A percentile compares a stretch with the other conserved stretches of the same genome.
Conservation (phyloP, 2,329 filamentous ascomycete species). For the Aspergillus ochraceus region DNA sequence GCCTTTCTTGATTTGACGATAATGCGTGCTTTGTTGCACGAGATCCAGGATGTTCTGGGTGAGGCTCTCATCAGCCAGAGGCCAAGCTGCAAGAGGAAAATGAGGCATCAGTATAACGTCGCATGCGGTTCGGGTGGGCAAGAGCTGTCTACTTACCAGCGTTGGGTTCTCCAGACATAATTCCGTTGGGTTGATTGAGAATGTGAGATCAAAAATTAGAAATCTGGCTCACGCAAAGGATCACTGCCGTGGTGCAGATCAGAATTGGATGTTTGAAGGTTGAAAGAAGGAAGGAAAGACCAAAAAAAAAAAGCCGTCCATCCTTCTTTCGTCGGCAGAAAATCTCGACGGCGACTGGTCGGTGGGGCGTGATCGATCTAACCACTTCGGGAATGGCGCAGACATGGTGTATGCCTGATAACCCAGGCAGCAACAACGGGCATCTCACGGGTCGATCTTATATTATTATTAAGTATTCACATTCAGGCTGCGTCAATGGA, state of each 20-base stretch:
- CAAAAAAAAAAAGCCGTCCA: neutral
- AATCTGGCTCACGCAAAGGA: slow-evolving; percentile 40
- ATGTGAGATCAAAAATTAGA: slow-evolving; percentile 22
- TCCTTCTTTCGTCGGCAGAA: neutral
- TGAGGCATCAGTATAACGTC: slow-evolving; percentile 9
- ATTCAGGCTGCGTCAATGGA: no score
- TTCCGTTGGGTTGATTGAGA: slow-evolving; percentile 16
- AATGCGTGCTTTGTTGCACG: slow-evolving; percentile 66
- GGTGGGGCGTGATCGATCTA: neutral
- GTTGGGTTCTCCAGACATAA: slow-evolving; percentile 34
- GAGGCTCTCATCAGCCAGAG: slow-evolving; percentile 70
- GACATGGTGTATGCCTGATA: neutral
- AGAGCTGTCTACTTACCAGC: slow-evolving; percentile 23
- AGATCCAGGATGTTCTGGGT: slow-evolving; percentile 81
- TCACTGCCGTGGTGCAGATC: slow-evolving; percentile 32
- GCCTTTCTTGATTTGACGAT: slow-evolving; percentile 80
- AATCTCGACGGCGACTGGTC: neutral
- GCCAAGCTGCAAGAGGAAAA: slow-evolving; percentile 56
- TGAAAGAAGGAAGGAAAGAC: neutral
- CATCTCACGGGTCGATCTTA: no score
- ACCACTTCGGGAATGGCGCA: neutral
- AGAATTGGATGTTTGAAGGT: neutral
- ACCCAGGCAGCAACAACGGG: neutral
- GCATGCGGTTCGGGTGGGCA: neutral
- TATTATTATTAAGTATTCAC: no score